Conservation (phyloP, 768 basidiomycete species). For the Megacollybia marginata region DNA sequence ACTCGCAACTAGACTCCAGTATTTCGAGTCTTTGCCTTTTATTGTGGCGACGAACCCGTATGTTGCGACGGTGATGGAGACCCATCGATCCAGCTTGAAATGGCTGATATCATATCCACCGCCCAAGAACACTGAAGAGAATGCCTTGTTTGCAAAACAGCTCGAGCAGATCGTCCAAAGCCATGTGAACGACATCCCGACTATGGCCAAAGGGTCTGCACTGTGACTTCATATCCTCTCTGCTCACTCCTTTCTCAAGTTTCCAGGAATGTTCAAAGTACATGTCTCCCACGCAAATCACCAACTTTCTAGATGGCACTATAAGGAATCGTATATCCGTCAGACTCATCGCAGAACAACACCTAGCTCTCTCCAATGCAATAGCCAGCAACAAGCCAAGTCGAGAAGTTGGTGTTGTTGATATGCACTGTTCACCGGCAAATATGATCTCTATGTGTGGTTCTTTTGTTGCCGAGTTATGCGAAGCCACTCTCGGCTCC, state of each 20-base stretch:
- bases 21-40: conserved; percentile 72
- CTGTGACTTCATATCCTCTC: conserved; percentile 4
- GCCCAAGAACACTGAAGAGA: conserved; percentile 62
- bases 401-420: conserved; percentile 63
- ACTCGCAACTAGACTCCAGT: conserved; percentile 66
- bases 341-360: conserved; percentile 85
- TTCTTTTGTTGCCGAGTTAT: conserved; percentile 78
- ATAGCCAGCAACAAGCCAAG: conserved; percentile 34
- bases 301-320: conserved; percentile 72
- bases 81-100: conserved; percentile 64
- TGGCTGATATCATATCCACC: conserved; percentile 61
- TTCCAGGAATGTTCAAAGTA: conserved; percentile 85
- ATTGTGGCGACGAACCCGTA: conserved; percentile 89
- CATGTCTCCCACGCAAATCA: conserved; percentile 75
- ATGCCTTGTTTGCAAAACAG: conserved; percentile 56
- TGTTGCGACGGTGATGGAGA: conserved; percentile 61
- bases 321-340: conserved; percentile 85
- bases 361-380: conserved; percentile 75
- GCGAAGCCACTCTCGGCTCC: conserved; percentile 75
- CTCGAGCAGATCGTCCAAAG: conserved; percentile 66
- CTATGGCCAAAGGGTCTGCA: conserved; percentile 78
- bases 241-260: conserved; percentile 25
- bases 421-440: conserved; percentile 63
- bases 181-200: conserved; percentile 85
- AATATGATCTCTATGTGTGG: conserved; percentile 74